phyloP scores from a whole-genome alignment of 768 basidiomycete genomes.

The Amylocystis lapponica region DNA sequence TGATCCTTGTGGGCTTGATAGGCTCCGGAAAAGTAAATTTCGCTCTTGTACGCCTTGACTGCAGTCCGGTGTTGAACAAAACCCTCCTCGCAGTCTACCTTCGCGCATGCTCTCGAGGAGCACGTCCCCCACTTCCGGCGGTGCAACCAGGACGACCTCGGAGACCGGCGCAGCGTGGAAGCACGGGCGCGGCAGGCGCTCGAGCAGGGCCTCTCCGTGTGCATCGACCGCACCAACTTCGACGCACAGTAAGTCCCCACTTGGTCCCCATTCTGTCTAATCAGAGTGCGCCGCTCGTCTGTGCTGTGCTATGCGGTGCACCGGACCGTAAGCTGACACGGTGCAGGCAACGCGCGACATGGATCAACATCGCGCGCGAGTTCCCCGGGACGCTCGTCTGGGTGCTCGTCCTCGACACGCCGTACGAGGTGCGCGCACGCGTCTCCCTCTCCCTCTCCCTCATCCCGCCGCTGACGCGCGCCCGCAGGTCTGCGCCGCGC shows the following conservation, averaged over 20 bases:
- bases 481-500: slow-evolving; percentile 54
- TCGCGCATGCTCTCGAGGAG: slow-evolving; percentile 62
- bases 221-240: slow-evolving; percentile 76
- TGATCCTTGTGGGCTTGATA: slow-evolving; percentile 70
- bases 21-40: slow-evolving; percentile 39
- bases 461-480: slow-evolving; percentile 5
- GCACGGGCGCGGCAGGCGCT: slow-evolving; percentile 47
- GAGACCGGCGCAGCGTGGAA: slow-evolving; percentile 62
- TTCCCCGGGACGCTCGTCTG: slow-evolving; percentile 60
- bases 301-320: background rate
- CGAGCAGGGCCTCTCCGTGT: slow-evolving; percentile 58
- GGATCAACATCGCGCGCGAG: slow-evolving; percentile 67
- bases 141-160: slow-evolving; percentile 81
- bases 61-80: background rate
- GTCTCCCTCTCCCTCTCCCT: background rate
- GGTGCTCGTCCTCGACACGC: slow-evolving; percentile 75
- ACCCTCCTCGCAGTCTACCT: slow-evolving; percentile 42
- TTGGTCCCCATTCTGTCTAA: slow-evolving; percentile 1
- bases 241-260: slow-evolving; percentile 43
- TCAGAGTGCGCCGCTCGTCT: background rate
- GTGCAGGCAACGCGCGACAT: slow-evolving; percentile 61
- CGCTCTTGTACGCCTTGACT: too few species aligned
- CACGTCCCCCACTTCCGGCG: slow-evolving; percentile 57
- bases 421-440: slow-evolving; percentile 51
- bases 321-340: background rate